Base-by-base conservation (phyloP, 352 stramenopile species). In the Albugo candida region DNA sequence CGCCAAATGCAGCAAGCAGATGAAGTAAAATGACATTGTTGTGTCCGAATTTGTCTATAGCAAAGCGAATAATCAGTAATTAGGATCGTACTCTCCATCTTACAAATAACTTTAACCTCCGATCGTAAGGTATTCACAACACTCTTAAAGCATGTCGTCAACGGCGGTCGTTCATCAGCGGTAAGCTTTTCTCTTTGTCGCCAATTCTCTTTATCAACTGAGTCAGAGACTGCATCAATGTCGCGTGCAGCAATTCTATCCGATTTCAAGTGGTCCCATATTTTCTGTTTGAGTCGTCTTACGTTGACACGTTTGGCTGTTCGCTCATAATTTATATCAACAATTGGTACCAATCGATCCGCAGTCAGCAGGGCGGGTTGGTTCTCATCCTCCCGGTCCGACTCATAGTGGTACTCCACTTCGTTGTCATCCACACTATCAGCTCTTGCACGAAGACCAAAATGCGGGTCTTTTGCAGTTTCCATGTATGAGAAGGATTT, bases 11-110 rank as follows among this genome's bases (percentile, higher is more conserved):
- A 99, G 67, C 53, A 98, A 81, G 54, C 91, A 98, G 50, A 98
- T 98, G 53, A 99, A 99, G 67, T 98, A 98, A 66, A 97, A 98
- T 11, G 94, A 93, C 13, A 98, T 69, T 3, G 92, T 97, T 8
- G 97, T 93, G 52, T 97, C 94, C 38, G 78, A 64, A 31, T 97
- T 92, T 17, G 88, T 78, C 72, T 85, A 37, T 11, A 48, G n/a
- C n/a, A 41, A n/a, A 42, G 24, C 8, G 24, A 3, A 8, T 31
- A 31, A 31, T 21, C 13, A 5, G 44, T 31, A 41, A 36, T 50
- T 2, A 13, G 5, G 11, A 12, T 56, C 17, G 2, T 13, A 40
- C 13, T 56, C 12, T 49, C 1, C 31, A 2, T 2, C 5, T 20
- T 41, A 40, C 40, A 13, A 31, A 8, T 31, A 31, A 31, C 8